Base-by-base conservation (phyloP, 1,139 yeast species). In the Saccharomyces hybrid region DNA sequence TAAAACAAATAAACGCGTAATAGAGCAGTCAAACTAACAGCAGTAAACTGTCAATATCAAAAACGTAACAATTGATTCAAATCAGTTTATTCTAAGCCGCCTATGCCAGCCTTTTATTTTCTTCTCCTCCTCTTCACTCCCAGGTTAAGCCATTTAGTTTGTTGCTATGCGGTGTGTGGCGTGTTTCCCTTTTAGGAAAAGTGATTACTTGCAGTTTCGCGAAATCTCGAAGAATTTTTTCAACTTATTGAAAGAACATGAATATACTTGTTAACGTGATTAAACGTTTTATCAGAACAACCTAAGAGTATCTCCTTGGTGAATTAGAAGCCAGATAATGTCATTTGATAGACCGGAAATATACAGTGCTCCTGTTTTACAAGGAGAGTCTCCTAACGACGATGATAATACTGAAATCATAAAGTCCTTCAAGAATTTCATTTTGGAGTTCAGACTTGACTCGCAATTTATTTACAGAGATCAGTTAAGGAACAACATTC, bases 391-490 rank as follows among this genome's bases (percentile, higher is more conserved):
- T 2, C 60, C 68, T 8, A 71, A 74, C 9, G 80, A 78, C 50
- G 88, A 84, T 58, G 83, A 81, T 60, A 82, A 82, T 71, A 81
- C 87, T 56, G 96, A 88, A 69, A 79, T 89, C 61, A 83, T 86
- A 66, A 81, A 82, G 61, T 88, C 91, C 19, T 90, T 93, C 76
- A 82, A 86, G 60, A 78, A 83, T 60, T 95, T 95, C 70, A 80
- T 95, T 50, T 77, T 90, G 56, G 96, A 91, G 70, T 95, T 88
- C 69, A 81, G 96, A 73, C 78, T 88, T 60, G 87, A 88, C 65
- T 81, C 88, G 55, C 86, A 84, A 68, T 93, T 88, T 71, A 76
- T 90, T 48, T 95, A 95, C 75, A 78, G 99, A 76, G 97, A 90
- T 63, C 97, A 91, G 70, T 77, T 95, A 54, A 78, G 97, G 62